Percentiles rank a stretch among this genome's conserved stretches.
These are phyloP conservation scores for Colletotrichum sp. DNA, from an alignment of 2,329 filamentous ascomycete species.

Conservation along the genomic window DNA sequence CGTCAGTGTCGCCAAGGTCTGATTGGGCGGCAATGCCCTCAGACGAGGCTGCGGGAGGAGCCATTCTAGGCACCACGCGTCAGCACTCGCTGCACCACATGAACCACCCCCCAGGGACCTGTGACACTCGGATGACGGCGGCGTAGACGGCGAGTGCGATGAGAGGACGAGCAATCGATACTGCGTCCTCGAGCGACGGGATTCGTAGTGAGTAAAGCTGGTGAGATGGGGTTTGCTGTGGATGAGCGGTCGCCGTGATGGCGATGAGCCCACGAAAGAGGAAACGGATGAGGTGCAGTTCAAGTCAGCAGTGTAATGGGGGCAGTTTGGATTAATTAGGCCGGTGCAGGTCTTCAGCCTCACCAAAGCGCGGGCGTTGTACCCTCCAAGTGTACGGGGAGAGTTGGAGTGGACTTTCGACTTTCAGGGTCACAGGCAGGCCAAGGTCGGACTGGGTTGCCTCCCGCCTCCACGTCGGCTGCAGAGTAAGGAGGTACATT, in stretches of 20 bases:
- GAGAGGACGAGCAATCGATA: not conserved
- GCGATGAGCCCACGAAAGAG: conserved; percentile 21
- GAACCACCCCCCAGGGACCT: conserved; percentile 4
- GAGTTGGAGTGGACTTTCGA: not conserved
- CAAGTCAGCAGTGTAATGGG: conserved; percentile 9
- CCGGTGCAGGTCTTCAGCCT: conserved; percentile 15
- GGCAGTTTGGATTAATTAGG: conserved; percentile 22
- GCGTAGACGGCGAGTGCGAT: not conserved
- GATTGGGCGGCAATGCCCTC: conserved; percentile 22
- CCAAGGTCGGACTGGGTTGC: conserved; percentile 19
- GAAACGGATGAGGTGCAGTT: conserved; percentile 16
- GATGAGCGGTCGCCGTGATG: conserved; percentile 21
- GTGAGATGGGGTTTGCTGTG: not conserved
- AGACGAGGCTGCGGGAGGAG: conserved; percentile 23
- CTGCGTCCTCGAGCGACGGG: not conserved
- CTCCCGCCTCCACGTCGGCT: conserved; percentile 16
- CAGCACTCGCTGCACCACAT: conserved; percentile 21
- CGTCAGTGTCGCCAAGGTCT: conserved; percentile 21
- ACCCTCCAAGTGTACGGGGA: not conserved
- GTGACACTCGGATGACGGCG: conserved; percentile 15
- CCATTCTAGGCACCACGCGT: conserved; percentile 23
- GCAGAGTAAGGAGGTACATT: conserved; percentile 10
- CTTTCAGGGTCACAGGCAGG: not conserved
- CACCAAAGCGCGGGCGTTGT: conserved; percentile 8
- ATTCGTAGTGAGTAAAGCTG: not conserved